phyloP scores from a whole-genome alignment of 495 filamentous ascomycete species.

The Staphylotrichum tortipilum region DNA sequence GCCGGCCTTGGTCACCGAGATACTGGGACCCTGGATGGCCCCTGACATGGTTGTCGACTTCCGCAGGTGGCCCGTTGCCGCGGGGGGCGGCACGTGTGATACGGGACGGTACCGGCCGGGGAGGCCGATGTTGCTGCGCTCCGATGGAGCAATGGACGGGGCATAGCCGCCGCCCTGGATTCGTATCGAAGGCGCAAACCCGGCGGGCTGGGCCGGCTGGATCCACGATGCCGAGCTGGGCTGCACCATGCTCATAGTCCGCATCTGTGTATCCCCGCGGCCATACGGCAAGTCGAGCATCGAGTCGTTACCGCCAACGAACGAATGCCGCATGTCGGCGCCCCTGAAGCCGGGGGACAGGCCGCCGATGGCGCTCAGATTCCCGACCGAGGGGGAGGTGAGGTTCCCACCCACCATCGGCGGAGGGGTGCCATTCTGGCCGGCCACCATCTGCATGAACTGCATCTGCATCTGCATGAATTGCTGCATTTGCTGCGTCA shows the following conservation, averaged over 20 bases:
- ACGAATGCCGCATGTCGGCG: slow-evolving; percentile 37
- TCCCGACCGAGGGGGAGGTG: slow-evolving; percentile 10
- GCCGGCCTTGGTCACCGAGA: slow-evolving; percentile 21
- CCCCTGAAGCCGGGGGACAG: slow-evolving; percentile 16
- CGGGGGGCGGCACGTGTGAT: slow-evolving; percentile 41
- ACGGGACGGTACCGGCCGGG: slow-evolving; percentile 92
- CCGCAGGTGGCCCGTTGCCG: slow-evolving; percentile 20
- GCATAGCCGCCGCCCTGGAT: slow-evolving; percentile 41
- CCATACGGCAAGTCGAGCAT: slow-evolving; percentile 31
- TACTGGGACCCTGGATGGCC: slow-evolving; percentile 23
- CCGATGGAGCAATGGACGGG: slow-evolving; percentile 76
- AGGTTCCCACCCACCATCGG: slow-evolving; percentile 10
- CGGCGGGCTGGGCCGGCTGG: slow-evolving; percentile 25
- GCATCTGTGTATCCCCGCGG: slow-evolving; percentile 31
- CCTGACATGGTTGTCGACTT: slow-evolving; percentile 49
- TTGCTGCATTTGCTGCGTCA: slow-evolving; percentile 78
- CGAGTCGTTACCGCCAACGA: slow-evolving; percentile 31
- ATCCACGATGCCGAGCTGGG: slow-evolving; percentile 51
- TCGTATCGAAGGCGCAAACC: slow-evolving; percentile 42
- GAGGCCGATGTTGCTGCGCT: slow-evolving; percentile 85
- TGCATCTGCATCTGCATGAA: slow-evolving; percentile 96
- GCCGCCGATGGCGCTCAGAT: slow-evolving; percentile 6
- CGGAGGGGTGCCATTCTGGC: slow-evolving; percentile 26
- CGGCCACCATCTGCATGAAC: slow-evolving; percentile 59
- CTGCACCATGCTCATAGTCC: slow-evolving; percentile 78